Percentiles rank a stretch among this genome's conserved stretches.
These are phyloP conservation scores for Plasmodium cynomolgi DNA, from an alignment of 169 alveolate species.

Conservation along the genomic window DNA sequence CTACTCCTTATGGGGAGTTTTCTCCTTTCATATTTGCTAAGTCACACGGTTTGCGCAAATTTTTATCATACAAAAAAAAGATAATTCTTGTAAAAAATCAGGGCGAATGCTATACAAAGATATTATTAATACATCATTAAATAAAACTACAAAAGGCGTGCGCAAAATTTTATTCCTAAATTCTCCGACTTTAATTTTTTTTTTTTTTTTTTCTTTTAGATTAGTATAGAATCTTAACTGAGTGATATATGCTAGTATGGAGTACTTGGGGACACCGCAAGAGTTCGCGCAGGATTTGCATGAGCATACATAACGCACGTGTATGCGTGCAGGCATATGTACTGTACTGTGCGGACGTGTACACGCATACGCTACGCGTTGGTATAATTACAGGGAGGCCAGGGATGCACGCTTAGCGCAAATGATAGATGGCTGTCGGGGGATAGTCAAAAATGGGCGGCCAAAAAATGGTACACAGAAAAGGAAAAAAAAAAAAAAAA, in stretches of 20 bases:
- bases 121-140: constrained; percentile 5
- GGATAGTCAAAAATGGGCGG: background rate
- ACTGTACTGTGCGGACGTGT: background rate
- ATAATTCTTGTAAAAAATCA: background rate
- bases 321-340: background rate
- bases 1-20: background rate
- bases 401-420: background rate
- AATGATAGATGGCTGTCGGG: constrained; percentile 6
- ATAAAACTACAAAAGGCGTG: constrained; percentile 35
- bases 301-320: background rate
- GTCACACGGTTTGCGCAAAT: background rate
- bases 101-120: background rate
- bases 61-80: background rate
- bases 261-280: background rate
- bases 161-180: background rate
- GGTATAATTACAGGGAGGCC: background rate
- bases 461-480: background rate
- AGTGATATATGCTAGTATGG: background rate
- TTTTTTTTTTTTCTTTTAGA: constrained; percentile 10
- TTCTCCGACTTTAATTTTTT: constrained; percentile 44
- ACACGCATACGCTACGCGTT: background rate
- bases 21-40: background rate
- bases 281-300: background rate
- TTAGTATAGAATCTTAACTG: background rate
- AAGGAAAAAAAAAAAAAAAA: background rate